Evolutionary conservation across 2,329 filamentous ascomycete genomes (phyloP).

Genomic region (Paecilomyces sp.): DNA sequence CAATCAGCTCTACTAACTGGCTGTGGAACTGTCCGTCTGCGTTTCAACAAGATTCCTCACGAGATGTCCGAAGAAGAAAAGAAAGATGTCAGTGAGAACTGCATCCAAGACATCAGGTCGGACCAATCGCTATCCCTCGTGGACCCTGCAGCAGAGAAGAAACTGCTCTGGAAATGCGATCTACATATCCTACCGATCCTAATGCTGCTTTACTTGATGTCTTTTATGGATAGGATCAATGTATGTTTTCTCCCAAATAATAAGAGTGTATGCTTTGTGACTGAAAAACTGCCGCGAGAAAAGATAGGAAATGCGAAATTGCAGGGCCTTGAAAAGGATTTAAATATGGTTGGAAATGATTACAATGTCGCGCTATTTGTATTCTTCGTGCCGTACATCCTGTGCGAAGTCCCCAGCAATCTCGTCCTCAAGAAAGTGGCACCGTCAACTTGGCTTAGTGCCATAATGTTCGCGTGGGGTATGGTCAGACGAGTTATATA

Average conservation of each 20-base stretch:
- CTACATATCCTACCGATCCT: conserved; percentile 43
- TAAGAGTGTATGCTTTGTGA: neutral
- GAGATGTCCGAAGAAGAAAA: too few species aligned
- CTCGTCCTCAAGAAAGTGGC: conserved; percentile 23
- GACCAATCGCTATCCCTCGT: neutral
- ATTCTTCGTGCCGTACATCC: conserved; percentile 22
- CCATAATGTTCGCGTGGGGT: conserved; percentile 38
- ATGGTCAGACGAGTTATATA: conserved; percentile 3
- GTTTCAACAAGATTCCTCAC: too few species aligned
- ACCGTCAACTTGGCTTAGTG: conserved; percentile 35
- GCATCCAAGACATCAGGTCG: too few species aligned
- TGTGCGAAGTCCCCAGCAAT: conserved; percentile 20
- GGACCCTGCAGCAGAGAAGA: conserved; percentile 32
- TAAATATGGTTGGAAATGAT: conserved; percentile 15
- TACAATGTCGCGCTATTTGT: conserved; percentile 31
- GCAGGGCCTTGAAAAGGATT: conserved; percentile 13
- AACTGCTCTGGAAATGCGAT: conserved; percentile 43
- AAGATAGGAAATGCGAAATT: conserved; percentile 14
- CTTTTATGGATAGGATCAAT: conserved; percentile 42
- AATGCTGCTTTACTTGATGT: conserved; percentile 38
- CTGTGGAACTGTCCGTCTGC: too few species aligned
- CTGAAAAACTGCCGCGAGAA: neutral
- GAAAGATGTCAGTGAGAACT: too few species aligned
- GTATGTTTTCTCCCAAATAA: neutral
- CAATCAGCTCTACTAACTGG: too few species aligned